Conservation (phyloP, 768 basidiomycete species). For the Crassisporium funariophilum region DNA sequence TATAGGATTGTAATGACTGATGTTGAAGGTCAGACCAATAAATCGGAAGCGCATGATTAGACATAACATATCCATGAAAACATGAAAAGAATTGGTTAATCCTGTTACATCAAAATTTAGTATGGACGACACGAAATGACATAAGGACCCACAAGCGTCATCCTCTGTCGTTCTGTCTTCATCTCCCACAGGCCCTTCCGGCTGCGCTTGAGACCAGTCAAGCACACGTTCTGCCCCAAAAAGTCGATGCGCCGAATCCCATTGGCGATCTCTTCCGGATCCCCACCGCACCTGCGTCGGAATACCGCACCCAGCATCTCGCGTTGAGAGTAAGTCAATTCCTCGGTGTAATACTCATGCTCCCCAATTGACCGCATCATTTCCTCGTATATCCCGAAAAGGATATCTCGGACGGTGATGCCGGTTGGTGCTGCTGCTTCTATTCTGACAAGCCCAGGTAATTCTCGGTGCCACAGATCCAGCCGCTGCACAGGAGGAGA, state of each 20-base stretch:
- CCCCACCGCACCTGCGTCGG: constrained; percentile 36
- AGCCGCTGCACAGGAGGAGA: constrained; percentile 47
- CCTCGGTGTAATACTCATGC: constrained; percentile 49
- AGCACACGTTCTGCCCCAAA: constrained; percentile 43
- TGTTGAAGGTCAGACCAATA: too few relatives aligned
- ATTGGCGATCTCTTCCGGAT: constrained; percentile 28
- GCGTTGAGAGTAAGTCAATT: constrained; percentile 44
- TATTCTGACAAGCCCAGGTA: constrained; percentile 58
- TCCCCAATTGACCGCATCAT: constrained; percentile 40
- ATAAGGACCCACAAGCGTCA: constrained; percentile 20
- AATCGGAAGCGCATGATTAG: too few relatives aligned
- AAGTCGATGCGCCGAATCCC: constrained; percentile 55
- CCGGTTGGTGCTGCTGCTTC: constrained; percentile 40
- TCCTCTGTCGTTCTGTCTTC: constrained; percentile 24
- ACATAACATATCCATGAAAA: too few relatives aligned
- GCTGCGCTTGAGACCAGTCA: constrained; percentile 32
- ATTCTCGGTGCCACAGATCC: constrained; percentile 47
- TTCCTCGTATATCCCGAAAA: constrained; percentile 40
- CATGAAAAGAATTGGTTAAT: too few relatives aligned
- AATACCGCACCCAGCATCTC: constrained; percentile 41
- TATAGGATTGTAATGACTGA: too few relatives aligned
- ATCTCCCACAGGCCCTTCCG: constrained; percentile 33
- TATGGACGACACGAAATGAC: too few relatives aligned
- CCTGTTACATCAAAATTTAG: too few relatives aligned
- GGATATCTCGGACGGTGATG: constrained; percentile 51